Conservation (phyloP, 345 rosid species). For the Brassica carinata region DNA sequence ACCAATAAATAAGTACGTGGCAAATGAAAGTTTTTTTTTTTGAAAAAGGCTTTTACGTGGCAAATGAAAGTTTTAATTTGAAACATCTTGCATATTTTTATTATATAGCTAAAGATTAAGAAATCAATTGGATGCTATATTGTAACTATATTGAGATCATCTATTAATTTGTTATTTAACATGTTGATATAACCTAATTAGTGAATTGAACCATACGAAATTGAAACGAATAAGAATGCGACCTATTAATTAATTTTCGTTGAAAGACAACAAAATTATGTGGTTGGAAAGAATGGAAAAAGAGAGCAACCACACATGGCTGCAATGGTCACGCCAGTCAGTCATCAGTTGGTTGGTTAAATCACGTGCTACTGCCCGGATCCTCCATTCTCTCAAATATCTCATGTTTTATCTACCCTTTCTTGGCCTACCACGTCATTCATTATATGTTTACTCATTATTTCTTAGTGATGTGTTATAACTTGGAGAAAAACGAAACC, state of each 20-base stretch:
- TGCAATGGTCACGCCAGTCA: conserved; percentile 28
- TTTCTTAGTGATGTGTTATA: neutral
- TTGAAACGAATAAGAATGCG: neutral
- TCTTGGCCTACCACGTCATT: neutral
- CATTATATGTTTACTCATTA: neutral
- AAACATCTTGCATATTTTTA: neutral
- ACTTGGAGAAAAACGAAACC: conserved; percentile 20
- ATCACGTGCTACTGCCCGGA: conserved; percentile 33
- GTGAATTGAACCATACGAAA: neutral
- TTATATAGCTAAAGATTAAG: neutral
- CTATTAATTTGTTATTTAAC: neutral
- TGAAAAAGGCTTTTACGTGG: too few relatives aligned
- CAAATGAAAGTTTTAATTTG: neutral
- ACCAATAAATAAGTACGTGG: neutral
- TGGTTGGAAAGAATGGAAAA: conserved; percentile 17
- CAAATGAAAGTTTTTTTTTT: neutral
- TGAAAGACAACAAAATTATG: neutral
- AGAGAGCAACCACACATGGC: conserved; percentile 29
- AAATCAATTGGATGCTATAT: neutral
- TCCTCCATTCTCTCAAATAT: conserved; percentile 7
- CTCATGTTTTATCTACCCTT: neutral
- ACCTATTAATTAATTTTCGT: neutral
- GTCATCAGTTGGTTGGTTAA: conserved; percentile 38
- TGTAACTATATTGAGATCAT: neutral
- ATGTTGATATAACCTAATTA: neutral